Base-by-base conservation (phyloP, 345 rosid genomes). In the Microthlaspi erraticum region DNA sequence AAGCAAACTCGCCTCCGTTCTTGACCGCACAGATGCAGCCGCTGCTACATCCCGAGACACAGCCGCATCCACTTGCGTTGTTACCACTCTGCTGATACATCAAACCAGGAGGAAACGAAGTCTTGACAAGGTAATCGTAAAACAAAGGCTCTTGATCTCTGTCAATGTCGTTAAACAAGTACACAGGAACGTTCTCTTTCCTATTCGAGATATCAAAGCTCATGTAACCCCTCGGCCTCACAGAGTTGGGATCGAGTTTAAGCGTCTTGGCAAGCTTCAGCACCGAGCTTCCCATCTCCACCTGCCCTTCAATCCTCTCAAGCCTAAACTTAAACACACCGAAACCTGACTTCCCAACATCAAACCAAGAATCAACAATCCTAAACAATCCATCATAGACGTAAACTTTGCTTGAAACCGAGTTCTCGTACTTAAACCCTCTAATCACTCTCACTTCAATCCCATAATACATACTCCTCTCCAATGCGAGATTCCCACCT, bases 401-500 rank as follows among this genome's bases (percentile, higher is more conserved):
- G 75, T 89, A 93, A 42, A 91, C 78, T 78, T 84, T 87, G 60
- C 67, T 76, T 2, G 79, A 79, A 16, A 81, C 77, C 10, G 71
- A 61, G 31, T 87, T 86, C 6, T 83, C 84, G 56, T 86, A 85
- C 72, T 83, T 87, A 32, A 93, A 71, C 32, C 95, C 96, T 76
- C 93, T 78, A 43, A 88, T 88, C 17, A 91, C 98, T 65, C 95
- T 82, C n/a, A 91, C 83, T 74, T 85, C 93, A 48, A 90, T 84
- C 64, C 93, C 92, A 60, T 90, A 82, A 54, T 77, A 82, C 97
- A 85, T 87, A 71, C 96, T 90, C 79, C 92, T 79, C 62, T 90
- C 92, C 86, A 90, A 52, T 2, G 90, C 98, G 38, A 86, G 84
- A 77, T 92, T 92, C 68, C 98, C 98, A 38, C 97, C 95, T 78